A percentile compares a stretch with the other conserved stretches of the same genome.
phyloP scores from a whole-genome alignment of 1,139 yeast species.

The Magnusiomyces ingens region DNA sequence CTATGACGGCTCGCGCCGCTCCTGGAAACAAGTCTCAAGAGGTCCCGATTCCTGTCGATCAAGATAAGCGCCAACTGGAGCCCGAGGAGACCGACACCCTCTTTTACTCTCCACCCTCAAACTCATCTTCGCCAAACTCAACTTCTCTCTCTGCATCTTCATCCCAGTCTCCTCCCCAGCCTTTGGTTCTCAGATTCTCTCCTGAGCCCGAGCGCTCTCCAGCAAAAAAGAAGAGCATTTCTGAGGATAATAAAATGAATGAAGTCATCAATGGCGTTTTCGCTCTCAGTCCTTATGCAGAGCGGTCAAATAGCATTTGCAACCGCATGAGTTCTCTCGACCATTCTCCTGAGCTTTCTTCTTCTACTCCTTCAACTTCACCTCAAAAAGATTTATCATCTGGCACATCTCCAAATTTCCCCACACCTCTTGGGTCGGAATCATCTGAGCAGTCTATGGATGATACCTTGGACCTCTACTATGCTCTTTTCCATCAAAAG shows the following conservation, averaged over 20 bases:
- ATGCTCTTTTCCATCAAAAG: slow-evolving; percentile 13
- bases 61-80: too few relatives aligned
- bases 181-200: too few relatives aligned
- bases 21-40: not conserved
- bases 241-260: slow-evolving; percentile 7
- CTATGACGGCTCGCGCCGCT: not conserved
- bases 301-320: not conserved
- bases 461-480: slow-evolving; percentile 13
- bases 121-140: not conserved
- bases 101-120: too few relatives aligned
- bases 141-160: not conserved
- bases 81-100: too few relatives aligned
- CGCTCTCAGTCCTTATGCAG: slow-evolving; percentile 12
- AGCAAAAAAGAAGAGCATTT: not conserved
- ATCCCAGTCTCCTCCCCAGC: too few relatives aligned
- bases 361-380: slow-evolving; percentile 10
- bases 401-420: not conserved
- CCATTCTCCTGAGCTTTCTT: slow-evolving; percentile 3
- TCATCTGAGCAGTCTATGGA: slow-evolving; percentile 5
- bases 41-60: not conserved
- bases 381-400: not conserved
- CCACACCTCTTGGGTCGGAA: not conserved
- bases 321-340: not conserved
- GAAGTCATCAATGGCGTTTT: slow-evolving; percentile 16
- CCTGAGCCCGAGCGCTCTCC: too few relatives aligned